These are phyloP conservation scores for Deinandra increscens DNA, from an alignment of 129 eudicot species.

Conservation along the genomic window DNA sequence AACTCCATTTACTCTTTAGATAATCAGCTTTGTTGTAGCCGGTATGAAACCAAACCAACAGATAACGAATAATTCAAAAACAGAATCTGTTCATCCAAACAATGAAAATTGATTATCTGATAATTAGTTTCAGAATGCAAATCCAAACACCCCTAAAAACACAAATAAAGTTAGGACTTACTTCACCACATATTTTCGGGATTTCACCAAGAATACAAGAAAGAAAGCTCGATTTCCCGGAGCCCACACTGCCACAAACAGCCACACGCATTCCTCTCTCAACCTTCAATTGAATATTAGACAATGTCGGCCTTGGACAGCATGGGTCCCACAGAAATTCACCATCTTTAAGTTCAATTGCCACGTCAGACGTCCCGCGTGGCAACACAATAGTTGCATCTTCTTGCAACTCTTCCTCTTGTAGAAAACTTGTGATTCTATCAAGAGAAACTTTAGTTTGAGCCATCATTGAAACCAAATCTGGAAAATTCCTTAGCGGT, in stretches of 20 bases:
- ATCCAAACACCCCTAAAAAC: background rate
- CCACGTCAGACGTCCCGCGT: constrained; percentile 57
- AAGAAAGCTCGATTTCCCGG: constrained; percentile 90
- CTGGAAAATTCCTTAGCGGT: constrained; percentile 86
- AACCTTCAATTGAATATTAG: constrained; percentile 55
- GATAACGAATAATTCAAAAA: background rate
- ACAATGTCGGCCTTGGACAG: constrained; percentile 56
- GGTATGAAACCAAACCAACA: background rate
- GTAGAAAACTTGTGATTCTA: constrained; percentile 60
- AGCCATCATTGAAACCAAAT: constrained; percentile 87
- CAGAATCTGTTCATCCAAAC: constrained; percentile 11
- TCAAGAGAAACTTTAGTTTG: constrained; percentile 94
- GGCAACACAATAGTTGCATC: constrained; percentile 62
- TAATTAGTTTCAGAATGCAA: background rate
- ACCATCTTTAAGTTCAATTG: constrained; percentile 71
- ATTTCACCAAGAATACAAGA: constrained; percentile 96
- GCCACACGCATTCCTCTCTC: constrained; percentile 82
- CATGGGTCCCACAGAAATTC: constrained; percentile 79
- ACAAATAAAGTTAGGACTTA: constrained; percentile 42
- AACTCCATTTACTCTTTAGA: background rate
- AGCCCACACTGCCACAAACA: constrained; percentile 88
- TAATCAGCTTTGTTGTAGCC: background rate
- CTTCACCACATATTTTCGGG: constrained; percentile 79
- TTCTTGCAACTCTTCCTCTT: constrained; percentile 66
- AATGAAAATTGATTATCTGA: background rate